Base-by-base conservation (phyloP, 495 filamentous ascomycete genomes). In the Penicillium bialowiezense region DNA sequence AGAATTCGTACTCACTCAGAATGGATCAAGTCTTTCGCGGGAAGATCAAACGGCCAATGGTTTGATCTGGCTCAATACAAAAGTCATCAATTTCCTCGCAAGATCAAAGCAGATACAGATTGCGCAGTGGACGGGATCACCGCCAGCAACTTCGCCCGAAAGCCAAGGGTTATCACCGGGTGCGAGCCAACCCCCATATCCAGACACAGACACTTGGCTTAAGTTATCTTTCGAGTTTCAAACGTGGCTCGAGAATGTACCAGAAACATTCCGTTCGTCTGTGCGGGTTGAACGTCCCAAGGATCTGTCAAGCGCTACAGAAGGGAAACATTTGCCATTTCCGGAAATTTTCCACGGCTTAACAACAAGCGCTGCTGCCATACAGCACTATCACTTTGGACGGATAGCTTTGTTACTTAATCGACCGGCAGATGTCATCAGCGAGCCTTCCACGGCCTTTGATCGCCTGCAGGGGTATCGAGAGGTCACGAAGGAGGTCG, bases 331-430 rank as follows among this genome's bases (percentile, higher is more conserved):
- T 23, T 36, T 68, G 20, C 67, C 69, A 4, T 75, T 73, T 34
- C 72, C 72, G 0, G 72, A 75, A 39, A 56, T 70, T 1, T 67
- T 65, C 45, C 69, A 66, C 41, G 54, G 62, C 21, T 48, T 61
- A 7, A 52, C 70, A 0, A 59, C 66, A 10, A 72, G 65, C 39
- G 70, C 70, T 12, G 56, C 62, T 17, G 44, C 70, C 2, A 71
- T 72, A 60, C 69, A 72, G 29, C 69, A 72, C 28, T 73, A 70
- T 44, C 65, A 75, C 37, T 75, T 73, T 28, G 72, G 63, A 1
- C 62, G 70, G 0, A 60, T 75, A 12, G 68, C 68, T 3, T 50
- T 75, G 0, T 46, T 67, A 1, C 55, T 75, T 7, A 73, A 75
- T 18, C 56, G 64, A 9, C 72, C 72, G 0, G 43, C 61, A 8